Percentiles rank a stretch among this genome's conserved stretches.
phyloP scores from a whole-genome alignment of 108 stramenopile species.

The Cyclotella cryptica region DNA sequence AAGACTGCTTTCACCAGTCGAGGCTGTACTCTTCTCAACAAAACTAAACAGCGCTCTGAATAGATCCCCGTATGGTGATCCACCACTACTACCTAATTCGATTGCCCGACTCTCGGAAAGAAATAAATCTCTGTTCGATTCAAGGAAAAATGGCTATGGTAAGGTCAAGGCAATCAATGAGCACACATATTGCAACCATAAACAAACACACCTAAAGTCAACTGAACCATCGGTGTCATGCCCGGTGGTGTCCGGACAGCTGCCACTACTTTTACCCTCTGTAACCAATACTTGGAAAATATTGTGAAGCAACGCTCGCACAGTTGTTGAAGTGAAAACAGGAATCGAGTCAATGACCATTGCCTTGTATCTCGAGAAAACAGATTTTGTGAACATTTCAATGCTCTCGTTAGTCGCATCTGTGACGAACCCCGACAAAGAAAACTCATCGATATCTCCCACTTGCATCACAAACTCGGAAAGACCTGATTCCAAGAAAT shows the following conservation, averaged over 20 bases:
- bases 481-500: too few species aligned
- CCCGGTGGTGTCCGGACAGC: conserved; percentile 26
- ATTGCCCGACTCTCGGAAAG: conserved; percentile 32
- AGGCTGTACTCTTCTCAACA: conserved; percentile 25
- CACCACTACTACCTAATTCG: conserved; percentile 40
- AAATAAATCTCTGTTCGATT: conserved; percentile 52
- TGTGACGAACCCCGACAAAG: conserved; percentile 48
- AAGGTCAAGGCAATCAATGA: too few species aligned
- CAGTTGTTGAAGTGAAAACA: conserved; percentile 33
- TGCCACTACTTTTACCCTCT: conserved; percentile 26
- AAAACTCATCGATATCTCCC: conserved; percentile 48
- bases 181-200: too few species aligned
- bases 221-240: conserved; percentile 22
- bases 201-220: too few species aligned
- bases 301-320: conserved; percentile 47
- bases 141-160: too few species aligned
- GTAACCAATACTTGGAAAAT: conserved; percentile 44
- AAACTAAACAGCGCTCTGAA: conserved; percentile 36
- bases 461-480: conserved; percentile 49
- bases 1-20: conserved; percentile 28
- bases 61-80: conserved; percentile 47
- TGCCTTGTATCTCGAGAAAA: conserved; percentile 44
- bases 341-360: conserved; percentile 44
- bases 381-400: conserved; percentile 31
- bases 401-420: conserved; percentile 34